Evolutionary conservation across 2,329 filamentous ascomycete genomes (phyloP), one percentile per base, ranked within the genome.

Genomic region (Trematosphaeria pertusa): DNA sequence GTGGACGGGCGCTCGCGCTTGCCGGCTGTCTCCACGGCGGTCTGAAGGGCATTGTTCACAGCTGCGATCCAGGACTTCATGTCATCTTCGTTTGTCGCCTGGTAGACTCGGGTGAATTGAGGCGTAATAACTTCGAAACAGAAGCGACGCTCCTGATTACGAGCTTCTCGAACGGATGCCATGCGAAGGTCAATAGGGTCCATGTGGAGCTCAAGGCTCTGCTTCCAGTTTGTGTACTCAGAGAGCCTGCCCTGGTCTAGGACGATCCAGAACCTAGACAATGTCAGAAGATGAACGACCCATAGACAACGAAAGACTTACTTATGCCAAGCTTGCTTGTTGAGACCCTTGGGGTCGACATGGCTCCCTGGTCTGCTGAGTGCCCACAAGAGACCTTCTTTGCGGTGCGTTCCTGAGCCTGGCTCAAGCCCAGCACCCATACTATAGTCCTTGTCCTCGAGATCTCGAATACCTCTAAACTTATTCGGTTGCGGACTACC

Each of bases 161-260:
- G 87, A 31, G 95, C 93, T 75, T 99, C 94, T 46, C 94, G 86
- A 12, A 99, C 95, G 12, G 94, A 97, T 8, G 94, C 94, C 85
- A 97, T 94, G 26, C 94, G 88, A 35, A 99, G 79, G 71, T 99
- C 95, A 56, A 99, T 97, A 0, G 94, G 94, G 2, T 97, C 94
- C 85, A 96, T 97, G 70, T 99, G 95, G 19, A 97, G 78, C 72
- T 99, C 94, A 18, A 99, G 82, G 70, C 86, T 93, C 70, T 99
- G 91, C 74, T 99, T 99, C 94, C 94, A 99, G 71, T 99, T 97
- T 69, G 92, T 96, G 73, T 99, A 99, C 68, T 99, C 94, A 1
- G 93, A 97, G 12, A 99, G 81, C 69, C 94, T 96, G 18, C 94
- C 94, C 72, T 96, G 92, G 69, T 97, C 95, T 34, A 99, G 80